Conservation (phyloP, 106 monocot species). For the Dioscorea alata region DNA sequence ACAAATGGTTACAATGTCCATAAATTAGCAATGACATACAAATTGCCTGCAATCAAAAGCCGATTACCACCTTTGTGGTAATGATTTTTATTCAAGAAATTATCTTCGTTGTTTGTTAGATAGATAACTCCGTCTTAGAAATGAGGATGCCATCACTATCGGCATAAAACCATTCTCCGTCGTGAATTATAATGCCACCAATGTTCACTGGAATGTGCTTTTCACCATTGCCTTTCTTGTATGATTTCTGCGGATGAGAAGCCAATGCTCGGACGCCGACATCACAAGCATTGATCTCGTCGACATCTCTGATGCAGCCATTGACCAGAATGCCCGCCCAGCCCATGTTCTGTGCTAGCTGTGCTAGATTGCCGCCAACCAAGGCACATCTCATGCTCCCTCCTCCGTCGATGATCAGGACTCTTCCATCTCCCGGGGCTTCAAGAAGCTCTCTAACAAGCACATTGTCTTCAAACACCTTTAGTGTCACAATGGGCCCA, state of each 20-base stretch:
- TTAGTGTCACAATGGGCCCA: conserved; percentile 25
- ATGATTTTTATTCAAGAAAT: too few species aligned
- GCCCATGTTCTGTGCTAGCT: conserved; percentile 9
- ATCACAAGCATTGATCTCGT: conserved; percentile 10
- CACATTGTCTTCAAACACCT: conserved; percentile 37
- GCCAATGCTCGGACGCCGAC: conserved; percentile 4
- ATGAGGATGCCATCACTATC: conserved; percentile 14
- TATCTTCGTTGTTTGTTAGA: neutral
- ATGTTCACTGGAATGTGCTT: conserved; percentile 6
- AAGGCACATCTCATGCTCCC: conserved; percentile 16
- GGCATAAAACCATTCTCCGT: conserved; percentile 11
- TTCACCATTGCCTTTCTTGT: conserved; percentile 8
- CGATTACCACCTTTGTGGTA: too few species aligned
- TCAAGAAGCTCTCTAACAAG: conserved; percentile 28
- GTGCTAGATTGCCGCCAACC: conserved; percentile 12
- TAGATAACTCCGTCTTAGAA: conserved; percentile 12
- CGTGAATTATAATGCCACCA: conserved; percentile 3
- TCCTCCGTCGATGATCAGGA: conserved; percentile 13
- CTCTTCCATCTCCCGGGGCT: conserved; percentile 22
- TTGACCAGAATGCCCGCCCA: conserved; percentile 12
- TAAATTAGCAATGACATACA: too few species aligned
- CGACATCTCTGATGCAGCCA: conserved; percentile 18
- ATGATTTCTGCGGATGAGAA: conserved; percentile 8
- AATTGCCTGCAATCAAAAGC: too few species aligned
- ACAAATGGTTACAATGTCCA: too few species aligned